These are phyloP conservation scores for Neocucurbitaria cava DNA, from an alignment of 2,329 filamentous ascomycete genomes.

Conservation along the genomic window DNA sequence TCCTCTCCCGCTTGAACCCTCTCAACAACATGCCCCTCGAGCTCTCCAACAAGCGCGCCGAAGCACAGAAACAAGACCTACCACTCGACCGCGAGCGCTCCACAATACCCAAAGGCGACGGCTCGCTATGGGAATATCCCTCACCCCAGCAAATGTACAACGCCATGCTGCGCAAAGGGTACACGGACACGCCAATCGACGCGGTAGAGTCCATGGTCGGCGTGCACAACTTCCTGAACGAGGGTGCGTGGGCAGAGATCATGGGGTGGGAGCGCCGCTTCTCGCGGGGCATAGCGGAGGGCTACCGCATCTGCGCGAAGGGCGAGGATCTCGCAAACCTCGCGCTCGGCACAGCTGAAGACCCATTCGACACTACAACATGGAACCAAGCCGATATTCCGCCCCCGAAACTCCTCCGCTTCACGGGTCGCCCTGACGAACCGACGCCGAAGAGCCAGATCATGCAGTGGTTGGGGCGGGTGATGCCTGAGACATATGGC, in stretches of 20 bases:
- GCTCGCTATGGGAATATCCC: conserved; percentile 92
- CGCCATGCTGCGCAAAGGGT: conserved; percentile 92
- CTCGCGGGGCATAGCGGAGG: conserved; percentile 71
- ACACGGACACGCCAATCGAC: conserved; percentile 90
- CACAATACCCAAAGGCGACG: conserved; percentile 86
- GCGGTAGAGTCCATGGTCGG: conserved; percentile 97
- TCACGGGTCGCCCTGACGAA: conserved; percentile 88
- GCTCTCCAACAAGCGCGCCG: conserved; percentile 79
- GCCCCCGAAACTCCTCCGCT: conserved; percentile 79
- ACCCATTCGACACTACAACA: conserved; percentile 42
- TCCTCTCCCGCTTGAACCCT: conserved; percentile 72
- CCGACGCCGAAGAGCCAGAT: conserved; percentile 91
- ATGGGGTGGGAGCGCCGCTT: conserved; percentile 93
- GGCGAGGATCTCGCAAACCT: conserved; percentile 73
- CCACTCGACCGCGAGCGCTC: conserved; percentile 83
- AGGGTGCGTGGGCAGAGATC: conserved; percentile 96
- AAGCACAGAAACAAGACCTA: conserved; percentile 74
- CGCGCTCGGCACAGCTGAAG: conserved; percentile 51
- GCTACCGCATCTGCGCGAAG: conserved; percentile 75
- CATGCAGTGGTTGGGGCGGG: conserved; percentile 76
- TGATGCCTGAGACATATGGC: conserved; percentile 80
- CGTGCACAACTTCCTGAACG: conserved; percentile 97
- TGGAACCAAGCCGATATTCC: conserved; percentile 46
- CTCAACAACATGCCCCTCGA: conserved; percentile 96
- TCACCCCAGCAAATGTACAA: conserved; percentile 99